phyloP scores from a whole-genome alignment of 805 yeast genomes.

The Saccharomycopsis selenospora region DNA sequence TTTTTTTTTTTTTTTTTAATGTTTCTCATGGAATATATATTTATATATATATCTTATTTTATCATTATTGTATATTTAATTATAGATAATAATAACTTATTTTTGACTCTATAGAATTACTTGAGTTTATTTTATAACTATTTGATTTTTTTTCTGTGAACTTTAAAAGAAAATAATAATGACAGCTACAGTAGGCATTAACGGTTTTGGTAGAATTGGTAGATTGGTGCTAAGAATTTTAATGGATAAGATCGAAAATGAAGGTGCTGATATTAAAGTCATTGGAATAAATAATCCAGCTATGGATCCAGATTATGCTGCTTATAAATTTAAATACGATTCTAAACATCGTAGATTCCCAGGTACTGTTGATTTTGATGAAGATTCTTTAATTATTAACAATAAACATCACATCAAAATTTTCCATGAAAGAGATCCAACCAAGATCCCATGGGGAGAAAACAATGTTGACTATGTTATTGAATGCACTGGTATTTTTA shows the following conservation, averaged over 20 bases:
- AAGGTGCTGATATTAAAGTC: conserved; percentile 68
- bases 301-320: conserved; percentile 84
- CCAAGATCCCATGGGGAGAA: conserved; percentile 61
- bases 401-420: conserved; percentile 43
- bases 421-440: conserved; percentile 63
- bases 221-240: conserved; percentile 26
- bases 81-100: no score
- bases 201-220: conserved; percentile 32
- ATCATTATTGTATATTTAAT: no score
- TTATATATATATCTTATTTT: no score
- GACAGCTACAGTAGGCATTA: conserved; percentile 32
- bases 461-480: conserved; percentile 54
- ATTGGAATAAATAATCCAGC: conserved; percentile 90
- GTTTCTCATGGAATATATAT: no score
- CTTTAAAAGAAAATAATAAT: not conserved
- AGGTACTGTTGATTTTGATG: conserved; percentile 62
- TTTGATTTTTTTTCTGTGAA: no score
- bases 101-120: no score
- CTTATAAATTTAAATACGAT: conserved; percentile 93
- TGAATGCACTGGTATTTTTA: conserved; percentile 71
- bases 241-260: conserved; percentile 13
- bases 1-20: no score
- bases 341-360: conserved; percentile 83
- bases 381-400: conserved; percentile 55
- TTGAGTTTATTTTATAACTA: no score